These are phyloP conservation scores for Paradendryphiella salina DNA, from an alignment of 2,329 filamentous ascomycete species.

Conservation along the genomic window DNA sequence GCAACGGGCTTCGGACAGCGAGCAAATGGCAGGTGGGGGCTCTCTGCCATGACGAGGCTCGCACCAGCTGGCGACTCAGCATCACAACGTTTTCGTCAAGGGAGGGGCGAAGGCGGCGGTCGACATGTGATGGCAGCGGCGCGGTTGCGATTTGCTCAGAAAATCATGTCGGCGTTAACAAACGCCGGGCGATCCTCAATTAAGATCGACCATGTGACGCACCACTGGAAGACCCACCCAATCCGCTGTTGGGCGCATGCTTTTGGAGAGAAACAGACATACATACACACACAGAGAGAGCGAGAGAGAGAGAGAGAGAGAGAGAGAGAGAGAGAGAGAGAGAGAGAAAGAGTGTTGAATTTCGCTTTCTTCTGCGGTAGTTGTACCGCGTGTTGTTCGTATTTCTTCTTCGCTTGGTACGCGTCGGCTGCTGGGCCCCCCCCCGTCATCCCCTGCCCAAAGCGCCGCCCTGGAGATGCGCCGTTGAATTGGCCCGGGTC, in stretches of 20 bases:
- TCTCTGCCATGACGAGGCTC: conserved; percentile 23
- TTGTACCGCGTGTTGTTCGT: neutral
- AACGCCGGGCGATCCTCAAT: conserved; percentile 4
- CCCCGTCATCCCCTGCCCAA: neutral
- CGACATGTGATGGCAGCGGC: conserved; percentile 9
- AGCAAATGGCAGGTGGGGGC: conserved; percentile 28
- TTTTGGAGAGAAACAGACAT: neutral
- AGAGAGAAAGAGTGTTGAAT: neutral
- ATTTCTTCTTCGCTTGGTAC: neutral
- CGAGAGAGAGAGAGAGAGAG: neutral
- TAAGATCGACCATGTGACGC: conserved; percentile 8
- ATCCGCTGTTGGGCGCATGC: conserved; percentile 1
- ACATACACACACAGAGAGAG: too few relatives aligned
- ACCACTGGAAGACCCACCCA: neutral
- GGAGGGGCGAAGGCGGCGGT: neutral
- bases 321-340: too few relatives aligned
- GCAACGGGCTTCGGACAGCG: conserved; percentile 16
- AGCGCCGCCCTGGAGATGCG: too few relatives aligned
- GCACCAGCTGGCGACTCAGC: conserved; percentile 32
- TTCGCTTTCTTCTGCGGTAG: neutral
- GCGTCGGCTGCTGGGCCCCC: neutral
- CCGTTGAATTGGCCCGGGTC: neutral
- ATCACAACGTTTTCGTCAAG: conserved; percentile 19
- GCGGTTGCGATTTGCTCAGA: conserved; percentile 8
- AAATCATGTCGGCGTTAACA: conserved; percentile 17